phyloP scores from a whole-genome alignment of 2,329 filamentous ascomycete species.

The Trichophyton equinum region DNA sequence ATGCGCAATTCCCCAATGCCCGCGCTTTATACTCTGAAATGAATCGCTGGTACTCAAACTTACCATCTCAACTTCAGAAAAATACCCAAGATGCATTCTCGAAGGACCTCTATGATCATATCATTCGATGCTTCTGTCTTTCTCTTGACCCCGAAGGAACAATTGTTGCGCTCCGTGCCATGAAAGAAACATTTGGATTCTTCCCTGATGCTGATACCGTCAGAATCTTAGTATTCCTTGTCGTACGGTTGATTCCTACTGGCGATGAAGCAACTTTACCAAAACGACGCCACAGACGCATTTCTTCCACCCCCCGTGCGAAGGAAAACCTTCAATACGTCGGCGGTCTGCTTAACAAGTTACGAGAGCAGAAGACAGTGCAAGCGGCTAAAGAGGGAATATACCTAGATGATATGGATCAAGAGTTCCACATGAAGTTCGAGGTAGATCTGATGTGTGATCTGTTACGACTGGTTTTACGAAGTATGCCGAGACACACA shows the following conservation, averaged over 20 bases:
- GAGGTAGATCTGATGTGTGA: slow-evolving; percentile 33
- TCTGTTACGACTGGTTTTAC: slow-evolving; percentile 30
- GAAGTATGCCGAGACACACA: slow-evolving; percentile 20
- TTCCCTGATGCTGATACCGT: slow-evolving; percentile 37
- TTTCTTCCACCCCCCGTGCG: slow-evolving; percentile 30
- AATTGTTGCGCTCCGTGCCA: slow-evolving; percentile 37
- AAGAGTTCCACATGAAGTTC: slow-evolving; percentile 27
- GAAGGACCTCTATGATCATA: slow-evolving; percentile 39
- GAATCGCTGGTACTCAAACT: slow-evolving; percentile 33
- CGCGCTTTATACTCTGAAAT: slow-evolving; percentile 38
- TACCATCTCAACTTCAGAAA: slow-evolving; percentile 22
- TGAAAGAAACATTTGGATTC: slow-evolving; percentile 34
- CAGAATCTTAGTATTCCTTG: slow-evolving; percentile 38
- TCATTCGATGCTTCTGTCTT: slow-evolving; percentile 41
- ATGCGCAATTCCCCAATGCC: slow-evolving; percentile 33
- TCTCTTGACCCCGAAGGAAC: slow-evolving; percentile 38
- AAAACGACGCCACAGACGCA: slow-evolving; percentile 29
- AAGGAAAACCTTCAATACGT: slow-evolving; percentile 36
- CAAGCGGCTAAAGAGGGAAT: slow-evolving; percentile 23
- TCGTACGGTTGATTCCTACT: slow-evolving; percentile 31
- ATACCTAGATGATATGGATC: slow-evolving; percentile 25
- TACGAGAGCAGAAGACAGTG: slow-evolving; percentile 29
- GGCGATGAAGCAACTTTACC: slow-evolving; percentile 22
- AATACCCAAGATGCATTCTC: slow-evolving; percentile 30
- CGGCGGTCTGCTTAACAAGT: slow-evolving; percentile 31